Evolutionary conservation across 257 asterid genomes (phyloP).

Genomic region (Haberlea rhodopensis): DNA sequence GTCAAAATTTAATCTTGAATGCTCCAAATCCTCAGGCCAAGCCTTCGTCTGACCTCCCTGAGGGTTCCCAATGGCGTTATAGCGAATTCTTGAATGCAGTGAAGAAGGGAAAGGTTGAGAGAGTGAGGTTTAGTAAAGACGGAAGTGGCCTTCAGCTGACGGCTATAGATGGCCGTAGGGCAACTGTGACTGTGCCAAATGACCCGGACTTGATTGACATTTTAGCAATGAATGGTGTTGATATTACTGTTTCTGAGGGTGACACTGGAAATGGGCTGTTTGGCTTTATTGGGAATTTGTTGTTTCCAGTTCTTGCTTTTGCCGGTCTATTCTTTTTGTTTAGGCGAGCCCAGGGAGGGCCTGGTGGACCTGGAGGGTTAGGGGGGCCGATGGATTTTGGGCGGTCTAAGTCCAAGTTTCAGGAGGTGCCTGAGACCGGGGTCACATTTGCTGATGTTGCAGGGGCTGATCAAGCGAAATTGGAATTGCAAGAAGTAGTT

Average conservation of each 20-base stretch:
- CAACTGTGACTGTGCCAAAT: constrained; percentile 77
- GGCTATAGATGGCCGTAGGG: constrained; percentile 88
- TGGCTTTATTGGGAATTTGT: constrained; percentile 67
- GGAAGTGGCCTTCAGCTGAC: constrained; percentile 87
- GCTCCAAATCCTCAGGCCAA: constrained; percentile 86
- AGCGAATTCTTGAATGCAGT: constrained; percentile 92
- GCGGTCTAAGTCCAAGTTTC: constrained; percentile 89
- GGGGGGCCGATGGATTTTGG: constrained; percentile 99
- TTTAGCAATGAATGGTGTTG: constrained; percentile 94
- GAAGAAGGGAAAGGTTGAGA: constrained; percentile 93
- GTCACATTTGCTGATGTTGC: constrained; percentile 91
- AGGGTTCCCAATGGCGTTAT: constrained; percentile 89
- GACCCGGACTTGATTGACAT: constrained; percentile 95
- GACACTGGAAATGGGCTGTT: constrained; percentile 83
- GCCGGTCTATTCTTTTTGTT: constrained; percentile 84
- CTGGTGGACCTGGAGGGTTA: constrained; percentile 94
- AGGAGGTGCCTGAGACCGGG: constrained; percentile 97
- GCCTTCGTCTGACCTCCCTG: constrained; percentile 69
- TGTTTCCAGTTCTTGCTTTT: constrained; percentile 73
- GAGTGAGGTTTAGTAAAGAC: constrained; percentile 90
- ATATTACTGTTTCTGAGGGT: constrained; percentile 91
- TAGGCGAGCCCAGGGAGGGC: constrained; percentile 90
- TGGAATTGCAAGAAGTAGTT: constrained; percentile 93
- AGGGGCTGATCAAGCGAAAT: constrained; percentile 98
- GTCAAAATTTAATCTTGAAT: constrained; percentile 58